Percentiles rank a stretch among this genome's conserved stretches.
phyloP scores from a whole-genome alignment of 805 yeast genomes.

The Blastobotrys chiropterorum region DNA sequence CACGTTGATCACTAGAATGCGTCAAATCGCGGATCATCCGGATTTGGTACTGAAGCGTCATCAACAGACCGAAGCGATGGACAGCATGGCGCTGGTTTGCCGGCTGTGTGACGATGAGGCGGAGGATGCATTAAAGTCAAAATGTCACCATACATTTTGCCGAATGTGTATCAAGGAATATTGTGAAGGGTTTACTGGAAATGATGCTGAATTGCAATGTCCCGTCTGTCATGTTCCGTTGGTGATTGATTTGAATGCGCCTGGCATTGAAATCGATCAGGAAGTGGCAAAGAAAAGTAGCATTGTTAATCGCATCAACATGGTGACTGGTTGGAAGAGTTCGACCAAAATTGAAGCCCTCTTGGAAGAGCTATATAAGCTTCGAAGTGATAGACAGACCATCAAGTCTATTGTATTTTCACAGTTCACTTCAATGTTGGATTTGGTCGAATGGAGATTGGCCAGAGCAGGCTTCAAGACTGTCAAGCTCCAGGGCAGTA shows the following conservation, averaged over 20 bases:
- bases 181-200: slow-evolving; percentile 66
- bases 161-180: slow-evolving; percentile 89
- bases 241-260: slow-evolving; percentile 83
- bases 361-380: slow-evolving; percentile 83
- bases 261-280: slow-evolving; percentile 61
- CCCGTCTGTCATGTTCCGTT: slow-evolving; percentile 95
- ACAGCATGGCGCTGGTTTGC: slow-evolving; percentile 64
- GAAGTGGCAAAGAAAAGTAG: slow-evolving; percentile 48
- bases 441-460: slow-evolving; percentile 91
- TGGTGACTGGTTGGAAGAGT: slow-evolving; percentile 82
- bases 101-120: slow-evolving; percentile 97
- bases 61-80: slow-evolving; percentile 35
- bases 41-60: slow-evolving; percentile 81
- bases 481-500: slow-evolving; percentile 90
- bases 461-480: slow-evolving; percentile 93
- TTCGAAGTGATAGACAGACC: slow-evolving; percentile 80
- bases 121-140: slow-evolving; percentile 92
- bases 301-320: slow-evolving; percentile 80
- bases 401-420: slow-evolving; percentile 95
- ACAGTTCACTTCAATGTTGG: slow-evolving; percentile 95
- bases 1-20: slow-evolving; percentile 92
- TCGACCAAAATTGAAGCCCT: slow-evolving; percentile 96
- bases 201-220: slow-evolving; percentile 57
- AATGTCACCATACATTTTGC: slow-evolving; percentile 91
- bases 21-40: slow-evolving; percentile 98